Conservation (phyloP, 495 filamentous ascomycete genomes). For the Antarctomyces pellizariae region DNA sequence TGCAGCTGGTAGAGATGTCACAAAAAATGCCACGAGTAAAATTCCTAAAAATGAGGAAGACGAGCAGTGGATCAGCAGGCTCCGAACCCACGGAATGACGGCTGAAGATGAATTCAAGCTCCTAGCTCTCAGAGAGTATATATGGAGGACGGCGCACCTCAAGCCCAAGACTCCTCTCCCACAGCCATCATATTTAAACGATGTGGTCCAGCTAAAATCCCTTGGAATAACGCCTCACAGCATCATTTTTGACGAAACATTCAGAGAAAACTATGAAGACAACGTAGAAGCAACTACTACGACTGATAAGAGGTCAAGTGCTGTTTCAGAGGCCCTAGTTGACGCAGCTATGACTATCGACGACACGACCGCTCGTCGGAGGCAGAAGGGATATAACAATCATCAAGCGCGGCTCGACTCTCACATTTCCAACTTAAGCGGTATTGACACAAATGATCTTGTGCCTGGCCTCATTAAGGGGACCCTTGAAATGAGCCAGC, state of each 20-base stretch:
- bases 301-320: conserved; percentile 32
- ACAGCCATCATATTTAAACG: conserved; percentile 28
- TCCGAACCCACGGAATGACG: conserved; percentile 65
- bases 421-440: conserved; percentile 7
- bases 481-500: not conserved
- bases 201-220: conserved; percentile 43
- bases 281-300: conserved; percentile 6
- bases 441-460: conserved; percentile 1
- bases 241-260: conserved; percentile 80
- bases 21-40: conserved; percentile 20
- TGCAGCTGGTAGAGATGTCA: conserved; percentile 20
- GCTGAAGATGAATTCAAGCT: conserved; percentile 80
- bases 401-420: conserved; percentile 22
- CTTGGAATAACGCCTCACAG: conserved; percentile 61
- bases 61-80: conserved; percentile 70
- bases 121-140: conserved; percentile 66
- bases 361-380: conserved; percentile 31
- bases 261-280: conserved; percentile 4
- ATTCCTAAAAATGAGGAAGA: conserved; percentile 74
- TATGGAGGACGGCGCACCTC: conserved; percentile 61
- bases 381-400: conserved; percentile 28
- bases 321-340: conserved; percentile 72
- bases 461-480: conserved; percentile 3
- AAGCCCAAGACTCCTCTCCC: conserved; percentile 31
- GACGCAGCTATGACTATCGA: conserved; percentile 86